Base-by-base conservation (phyloP, 73 alveolate genomes). In the Strombidium stylifer region DNA sequence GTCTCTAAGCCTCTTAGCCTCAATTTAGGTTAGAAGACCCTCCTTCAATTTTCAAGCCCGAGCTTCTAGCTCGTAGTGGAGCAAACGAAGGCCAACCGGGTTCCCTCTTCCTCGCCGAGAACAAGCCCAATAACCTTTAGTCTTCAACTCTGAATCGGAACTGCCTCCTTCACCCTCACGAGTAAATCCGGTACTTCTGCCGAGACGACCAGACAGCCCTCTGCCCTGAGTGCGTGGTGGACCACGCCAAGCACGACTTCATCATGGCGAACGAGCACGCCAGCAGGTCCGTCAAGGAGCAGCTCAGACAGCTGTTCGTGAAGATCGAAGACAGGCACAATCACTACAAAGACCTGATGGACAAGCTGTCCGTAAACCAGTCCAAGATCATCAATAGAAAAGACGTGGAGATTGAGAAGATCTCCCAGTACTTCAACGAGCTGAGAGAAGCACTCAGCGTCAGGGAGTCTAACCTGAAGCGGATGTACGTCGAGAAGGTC, bases 221-320 rank as follows among this genome's bases (percentile, higher is more conserved):
- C 10, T 69, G 82, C 21, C 82, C 82, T 14, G 82, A 69, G n/a
- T 69, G 82, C 30, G 82, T 69, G 21, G 82, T 69, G 5, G 14
- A 36, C 44, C 82, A 69, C 39, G 82, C 82, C 7, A 69, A 69
- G 21, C 82, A 69, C 40, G 82, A 69, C 51, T 69, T 69, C 39
- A 64, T 69, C 1, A 37, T 27, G 23, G 82, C 82, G 3, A 52
- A 54, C 35, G 72, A 69, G 39, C 24, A 49, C 8, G 82, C 82
- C 12, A 48, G 73, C 31, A 15, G 15, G 8, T 61, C 51, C 23
- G 58, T 69, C 8, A 30, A 37, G 19, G 21, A 32, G 26, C 26
- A 56, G 26, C 54, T 56, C 3, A 32, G 28, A 18, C 27, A 19
- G 4, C 72, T 69, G 3, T 14, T 16, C 11, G 27, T 19, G 1